phyloP scores from a whole-genome alignment of 768 basidiomycete genomes.

The Infundibulicybe gibba region DNA sequence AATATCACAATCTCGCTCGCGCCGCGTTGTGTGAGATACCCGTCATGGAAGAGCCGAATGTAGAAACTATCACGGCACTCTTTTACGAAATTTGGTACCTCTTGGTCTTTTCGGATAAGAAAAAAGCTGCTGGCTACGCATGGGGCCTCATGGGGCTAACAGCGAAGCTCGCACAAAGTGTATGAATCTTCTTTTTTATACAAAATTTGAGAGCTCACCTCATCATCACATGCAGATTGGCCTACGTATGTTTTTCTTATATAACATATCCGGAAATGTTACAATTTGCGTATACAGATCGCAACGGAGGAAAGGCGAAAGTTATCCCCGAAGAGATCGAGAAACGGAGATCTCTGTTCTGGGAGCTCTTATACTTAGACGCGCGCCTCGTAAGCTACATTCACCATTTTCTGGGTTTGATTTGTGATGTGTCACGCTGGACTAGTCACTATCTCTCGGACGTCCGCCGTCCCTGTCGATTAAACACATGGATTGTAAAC shows the following conservation, averaged over 20 bases:
- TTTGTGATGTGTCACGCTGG: background rate
- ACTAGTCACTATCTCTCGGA: conserved; percentile 58
- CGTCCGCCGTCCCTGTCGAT: conserved; percentile 64
- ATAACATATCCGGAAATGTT: too few relatives aligned
- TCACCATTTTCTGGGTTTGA: conserved; percentile 10
- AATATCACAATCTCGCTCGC: conserved; percentile 56
- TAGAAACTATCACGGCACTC: conserved; percentile 55
- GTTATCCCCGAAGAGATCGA: conserved; percentile 70
- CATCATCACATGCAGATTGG: conserved; percentile 38
- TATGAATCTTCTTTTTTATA: conserved; percentile 24
- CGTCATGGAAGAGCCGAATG: conserved; percentile 65
- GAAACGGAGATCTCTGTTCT: conserved; percentile 63
- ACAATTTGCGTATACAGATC: conserved; percentile 35
- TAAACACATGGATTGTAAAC: conserved; percentile 55
- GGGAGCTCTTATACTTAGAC: conserved; percentile 69
- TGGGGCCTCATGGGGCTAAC: conserved; percentile 57
- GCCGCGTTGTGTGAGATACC: conserved; percentile 58
- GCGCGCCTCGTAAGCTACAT: conserved; percentile 44
- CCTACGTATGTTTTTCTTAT: conserved; percentile 40
- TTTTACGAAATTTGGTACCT: conserved; percentile 69
- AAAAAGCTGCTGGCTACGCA: conserved; percentile 57
- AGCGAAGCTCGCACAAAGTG: conserved; percentile 59
- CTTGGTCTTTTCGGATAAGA: conserved; percentile 66
- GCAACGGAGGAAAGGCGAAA: conserved; percentile 60
- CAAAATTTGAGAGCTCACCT: conserved; percentile 4